Evolutionary conservation across 2,329 filamentous ascomycete genomes (phyloP).

Genomic region (Cercospora sp.): DNA sequence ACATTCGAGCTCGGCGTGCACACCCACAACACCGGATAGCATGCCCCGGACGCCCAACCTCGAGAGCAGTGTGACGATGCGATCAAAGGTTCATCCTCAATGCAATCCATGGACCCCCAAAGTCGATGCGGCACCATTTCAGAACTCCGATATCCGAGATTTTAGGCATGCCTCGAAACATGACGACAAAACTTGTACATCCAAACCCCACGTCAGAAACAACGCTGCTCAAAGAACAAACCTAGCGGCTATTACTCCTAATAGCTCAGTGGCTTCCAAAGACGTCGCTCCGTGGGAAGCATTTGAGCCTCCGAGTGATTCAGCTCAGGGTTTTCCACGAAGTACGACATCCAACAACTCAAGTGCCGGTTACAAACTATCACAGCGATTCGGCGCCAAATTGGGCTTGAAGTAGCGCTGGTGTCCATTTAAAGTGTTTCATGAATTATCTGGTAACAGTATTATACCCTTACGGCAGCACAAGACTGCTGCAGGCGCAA

Average conservation of each 20-base stretch:
- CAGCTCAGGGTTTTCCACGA: neutral
- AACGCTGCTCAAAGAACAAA: neutral
- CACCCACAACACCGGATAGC: neutral
- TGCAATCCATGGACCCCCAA: neutral
- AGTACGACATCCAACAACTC: neutral
- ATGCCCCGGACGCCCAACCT: neutral
- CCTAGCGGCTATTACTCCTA: neutral
- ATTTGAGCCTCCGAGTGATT: constrained; percentile 16
- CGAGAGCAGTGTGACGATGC: neutral
- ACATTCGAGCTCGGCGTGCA: neutral
- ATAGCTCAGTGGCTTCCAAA: neutral
- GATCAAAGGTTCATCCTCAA: neutral
- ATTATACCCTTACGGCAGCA: constrained; percentile 2
- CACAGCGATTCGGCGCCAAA: constrained; percentile 1
- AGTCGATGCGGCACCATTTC: neutral
- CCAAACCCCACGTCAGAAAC: neutral
- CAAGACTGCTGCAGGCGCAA: neutral
- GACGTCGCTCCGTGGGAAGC: constrained; percentile 26
- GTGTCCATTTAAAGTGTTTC: neutral
- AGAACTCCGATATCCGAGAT: neutral
- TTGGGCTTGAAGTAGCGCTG: constrained; percentile 4
- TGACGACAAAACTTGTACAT: neutral
- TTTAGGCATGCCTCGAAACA: neutral
- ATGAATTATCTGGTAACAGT: neutral
- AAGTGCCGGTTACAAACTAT: neutral